These are phyloP conservation scores for Oenanthe javanica DNA, from an alignment of 140 eudicot species.

Conservation along the genomic window DNA sequence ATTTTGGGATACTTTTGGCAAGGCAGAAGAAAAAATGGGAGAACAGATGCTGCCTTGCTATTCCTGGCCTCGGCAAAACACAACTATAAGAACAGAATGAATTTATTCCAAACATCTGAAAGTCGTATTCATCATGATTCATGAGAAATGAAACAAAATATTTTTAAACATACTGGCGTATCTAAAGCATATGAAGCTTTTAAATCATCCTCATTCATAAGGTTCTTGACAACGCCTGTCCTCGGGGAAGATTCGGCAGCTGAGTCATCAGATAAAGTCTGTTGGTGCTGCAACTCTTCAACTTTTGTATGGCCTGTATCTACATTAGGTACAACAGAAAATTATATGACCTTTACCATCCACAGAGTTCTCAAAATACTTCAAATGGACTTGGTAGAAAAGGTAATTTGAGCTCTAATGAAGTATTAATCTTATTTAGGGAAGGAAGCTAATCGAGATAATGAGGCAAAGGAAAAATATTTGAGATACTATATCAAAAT, in stretches of 20 bases:
- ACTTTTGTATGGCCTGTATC: conserved; percentile 49
- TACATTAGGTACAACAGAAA: conserved; percentile 25
- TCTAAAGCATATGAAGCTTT: conserved; percentile 67
- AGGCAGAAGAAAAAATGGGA: not conserved
- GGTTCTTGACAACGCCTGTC: conserved; percentile 48
- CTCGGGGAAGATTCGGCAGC: conserved; percentile 42
- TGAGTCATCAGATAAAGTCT: conserved; percentile 48
- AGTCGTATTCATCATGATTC: not conserved
- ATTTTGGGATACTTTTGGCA: not conserved
- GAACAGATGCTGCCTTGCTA: not conserved
- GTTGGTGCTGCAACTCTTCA: conserved; percentile 74
- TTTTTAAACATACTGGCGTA: conserved; percentile 36
- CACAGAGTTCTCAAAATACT: not conserved
- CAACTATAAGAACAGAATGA: too few species aligned
- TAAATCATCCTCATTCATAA: conserved; percentile 63
- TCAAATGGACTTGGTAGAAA: not conserved
- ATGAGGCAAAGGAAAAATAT: not conserved
- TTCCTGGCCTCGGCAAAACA: not conserved
- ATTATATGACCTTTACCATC: too few species aligned
- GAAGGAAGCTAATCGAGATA: not conserved
- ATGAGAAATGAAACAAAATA: not conserved
- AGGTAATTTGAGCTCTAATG: not conserved
- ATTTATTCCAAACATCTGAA: not conserved
- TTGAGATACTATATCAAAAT: not conserved
- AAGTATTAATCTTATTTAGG: not conserved